Conservation (phyloP, 164 flowering plant genomes). For the Vitis rupestris region DNA sequence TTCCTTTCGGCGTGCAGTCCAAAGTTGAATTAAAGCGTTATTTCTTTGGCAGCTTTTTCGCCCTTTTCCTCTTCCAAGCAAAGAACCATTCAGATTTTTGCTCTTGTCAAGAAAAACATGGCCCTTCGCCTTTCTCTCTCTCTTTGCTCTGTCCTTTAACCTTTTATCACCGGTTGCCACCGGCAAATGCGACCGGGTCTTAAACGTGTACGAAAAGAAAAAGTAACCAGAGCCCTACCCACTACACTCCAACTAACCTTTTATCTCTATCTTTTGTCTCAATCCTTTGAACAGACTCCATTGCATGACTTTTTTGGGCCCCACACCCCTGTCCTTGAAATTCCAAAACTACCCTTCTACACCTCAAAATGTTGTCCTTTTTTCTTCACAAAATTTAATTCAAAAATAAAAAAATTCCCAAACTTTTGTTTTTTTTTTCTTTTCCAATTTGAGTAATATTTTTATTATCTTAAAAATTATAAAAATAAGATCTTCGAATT, state of each 20-base stretch:
- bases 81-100: not conserved
- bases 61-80: constrained; percentile 14
- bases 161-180: not conserved
- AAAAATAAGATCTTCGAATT: no score
- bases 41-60: not conserved
- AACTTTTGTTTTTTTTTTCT: no score
- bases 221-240: not conserved
- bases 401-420: no score
- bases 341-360: not conserved
- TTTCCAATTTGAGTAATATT: no score
- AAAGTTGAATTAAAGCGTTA: constrained; percentile 3
- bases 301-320: not conserved
- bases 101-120: not conserved
- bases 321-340: not conserved
- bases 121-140: not conserved
- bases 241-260: not conserved
- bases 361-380: no score
- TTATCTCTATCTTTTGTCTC: not conserved
- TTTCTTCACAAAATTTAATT: no score
- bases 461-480: no score
- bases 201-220: not conserved
- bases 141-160: not conserved
- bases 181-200: not conserved
- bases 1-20: constrained; percentile 3
- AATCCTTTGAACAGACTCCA: not conserved